Base-by-base conservation (phyloP, 1,139 yeast genomes). In the Blastobotrys illinoisensis region DNA sequence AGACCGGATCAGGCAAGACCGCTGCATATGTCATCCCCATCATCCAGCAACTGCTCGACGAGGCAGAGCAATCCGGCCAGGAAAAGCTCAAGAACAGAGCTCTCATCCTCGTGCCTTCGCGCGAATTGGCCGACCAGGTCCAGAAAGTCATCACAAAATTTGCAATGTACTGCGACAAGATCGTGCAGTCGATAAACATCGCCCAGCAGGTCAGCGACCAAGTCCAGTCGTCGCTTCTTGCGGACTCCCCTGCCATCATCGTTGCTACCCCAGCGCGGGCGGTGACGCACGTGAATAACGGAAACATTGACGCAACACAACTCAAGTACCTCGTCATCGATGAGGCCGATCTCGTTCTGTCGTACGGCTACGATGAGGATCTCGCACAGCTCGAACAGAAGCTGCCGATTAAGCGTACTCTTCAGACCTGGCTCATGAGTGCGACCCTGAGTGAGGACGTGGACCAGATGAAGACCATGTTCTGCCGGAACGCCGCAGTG, bases 351-450 rank as follows among this genome's bases (percentile, higher is more conserved):
- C 79, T 93, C 64, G 83, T 95, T 48, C 74, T 89, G 55, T 86
- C 96, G 1, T 95, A 88, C 69, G 99, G 99, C 16, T 89, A 93
- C 69, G 81, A 83, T 62, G 96, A 89, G 6, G 99, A 95, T 71
- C 76, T 95, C 60, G 73, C 78, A 54, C 68, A 69, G 20, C 77
- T 93, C 58, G 79, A 86, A 14, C 76, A 77, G 21, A 79, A 74
- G 59, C 73, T 89, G 60, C 93, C 95, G 11, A 77, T 84, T 54
- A 84, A 83, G 67, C 85, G 85, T 63, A 83, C 85, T 54, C 75
- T 89, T 62, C 99, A 95, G 72, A 85, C 95, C 1, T 91, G 90
- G 73, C 75, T 95, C 62, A 93, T 93, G 98, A 88, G 97, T 70
- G 99, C 99, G 1, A 95, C 99, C 2, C 75, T 95, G 56, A 88